These are phyloP conservation scores for Babesia ovata DNA, from an alignment of 169 alveolate genomes.

Conservation along the genomic window DNA sequence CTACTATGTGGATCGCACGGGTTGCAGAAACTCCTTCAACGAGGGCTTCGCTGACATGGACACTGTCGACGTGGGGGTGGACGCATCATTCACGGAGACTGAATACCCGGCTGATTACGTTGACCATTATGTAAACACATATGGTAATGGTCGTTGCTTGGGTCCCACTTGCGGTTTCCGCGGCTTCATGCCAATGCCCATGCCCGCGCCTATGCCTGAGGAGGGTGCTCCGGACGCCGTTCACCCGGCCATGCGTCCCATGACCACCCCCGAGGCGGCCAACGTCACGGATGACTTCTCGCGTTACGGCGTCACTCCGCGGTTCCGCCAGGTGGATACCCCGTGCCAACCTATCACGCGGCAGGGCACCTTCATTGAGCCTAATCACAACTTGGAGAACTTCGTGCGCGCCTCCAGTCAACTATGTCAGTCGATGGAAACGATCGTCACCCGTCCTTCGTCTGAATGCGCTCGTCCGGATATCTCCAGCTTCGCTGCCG, in stretches of 20 bases:
- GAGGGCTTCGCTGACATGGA: slow-evolving; percentile 28
- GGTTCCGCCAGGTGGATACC: not conserved
- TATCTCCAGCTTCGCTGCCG: not conserved
- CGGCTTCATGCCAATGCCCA: not conserved
- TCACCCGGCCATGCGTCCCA: slow-evolving; percentile 8
- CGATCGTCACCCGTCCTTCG: not conserved
- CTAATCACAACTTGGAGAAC: slow-evolving; percentile 7
- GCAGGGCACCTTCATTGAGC: not conserved
- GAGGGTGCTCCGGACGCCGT: not conserved
- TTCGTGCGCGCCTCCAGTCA: slow-evolving; percentile 24
- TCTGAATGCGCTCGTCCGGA: not conserved
- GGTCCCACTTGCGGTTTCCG: not conserved
- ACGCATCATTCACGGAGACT: slow-evolving; percentile 39
- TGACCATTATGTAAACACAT: not conserved
- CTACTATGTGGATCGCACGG: slow-evolving; percentile 2
- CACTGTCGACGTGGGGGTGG: slow-evolving; percentile 48
- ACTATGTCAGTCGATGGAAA: slow-evolving; percentile 10
- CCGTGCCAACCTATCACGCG: not conserved
- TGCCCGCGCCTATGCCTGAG: not conserved
- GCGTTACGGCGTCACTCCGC: not conserved
- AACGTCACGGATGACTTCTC: not conserved
- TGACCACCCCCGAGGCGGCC: slow-evolving; percentile 10
- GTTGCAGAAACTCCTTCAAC: slow-evolving; percentile 5
- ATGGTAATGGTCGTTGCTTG: not conserved
- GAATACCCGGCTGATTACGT: slow-evolving; percentile 24